Evolutionary conservation across 1,284 basidiomycete genomes (phyloP), one percentile per base, ranked within the genome.

Genomic region (Moniliophthora roreri): DNA sequence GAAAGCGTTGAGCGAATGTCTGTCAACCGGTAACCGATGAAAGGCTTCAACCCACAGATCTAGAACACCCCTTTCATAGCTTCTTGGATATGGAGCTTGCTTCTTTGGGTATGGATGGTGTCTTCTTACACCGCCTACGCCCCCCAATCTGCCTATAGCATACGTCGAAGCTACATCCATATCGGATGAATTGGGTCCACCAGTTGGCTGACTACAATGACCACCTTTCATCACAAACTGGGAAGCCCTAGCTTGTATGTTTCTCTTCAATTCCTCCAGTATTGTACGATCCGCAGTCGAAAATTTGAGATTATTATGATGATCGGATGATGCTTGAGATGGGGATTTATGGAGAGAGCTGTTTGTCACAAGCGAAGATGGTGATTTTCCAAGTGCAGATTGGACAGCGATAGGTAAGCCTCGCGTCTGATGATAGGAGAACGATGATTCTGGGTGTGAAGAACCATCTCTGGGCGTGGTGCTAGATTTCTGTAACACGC

Each of bases 71-170:
- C 77, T 67, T 54, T 82, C 84, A 61, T 85, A 87, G 60, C 75
- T 80, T 58, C 82, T 72, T 11, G 86, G 85, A 65, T 87, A 89
- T 10, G 86, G 85, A 2, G 82, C 85, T 41, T 79, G 76, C 20
- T 72, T 63, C 37, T 66, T 63, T 4, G 68, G 55, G 59, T 73
- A 80, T 10, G 78, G 71, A 63, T 88, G 85, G 54, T 87, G 79
- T 59, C 75, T 79, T 64, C 79, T 78, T 18, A 78, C 74, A 11
- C 63, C 55, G 35, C 64, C 62, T 5, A 66, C 60, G 18, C 68
- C 65, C 3, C 66, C 66, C 28, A 51, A 38, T 9, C 48, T 44
- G 28, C 53, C 42, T 34, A 39, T 39, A 21, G 18, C 48, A 21
- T 26, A 28, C n/a, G 39, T 42, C 53, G 44, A 24, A 28, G 13